Percentiles rank a stretch among this genome's conserved stretches.
Evolutionary conservation across 441 rosid genomes (phyloP).

Genomic region (Populus hybrid): DNA sequence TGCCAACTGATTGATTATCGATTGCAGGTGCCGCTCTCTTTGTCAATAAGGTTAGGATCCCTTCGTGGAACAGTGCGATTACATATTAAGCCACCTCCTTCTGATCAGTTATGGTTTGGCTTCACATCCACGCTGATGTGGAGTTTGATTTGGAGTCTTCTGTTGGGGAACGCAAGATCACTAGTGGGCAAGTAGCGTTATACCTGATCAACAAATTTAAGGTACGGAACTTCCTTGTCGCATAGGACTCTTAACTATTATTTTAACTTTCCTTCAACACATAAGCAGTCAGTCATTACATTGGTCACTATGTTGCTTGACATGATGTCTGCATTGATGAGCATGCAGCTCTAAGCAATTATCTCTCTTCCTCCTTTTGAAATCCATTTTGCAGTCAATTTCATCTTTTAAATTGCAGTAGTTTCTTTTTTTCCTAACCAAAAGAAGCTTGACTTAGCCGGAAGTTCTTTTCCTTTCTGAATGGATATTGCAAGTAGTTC

Average conservation of each 20-base stretch:
- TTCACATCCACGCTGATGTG: slow-evolving; percentile 83
- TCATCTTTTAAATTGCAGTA: neutral
- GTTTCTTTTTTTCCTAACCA: neutral
- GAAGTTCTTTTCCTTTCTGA: neutral
- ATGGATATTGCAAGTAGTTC: neutral
- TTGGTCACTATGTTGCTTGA: neutral
- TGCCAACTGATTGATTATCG: neutral
- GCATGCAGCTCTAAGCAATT: neutral
- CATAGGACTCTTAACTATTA: neutral
- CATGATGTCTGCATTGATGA: neutral
- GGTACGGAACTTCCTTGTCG: slow-evolving; percentile 40
- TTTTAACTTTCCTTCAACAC: neutral
- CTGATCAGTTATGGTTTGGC: slow-evolving; percentile 91
- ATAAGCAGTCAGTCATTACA: neutral
- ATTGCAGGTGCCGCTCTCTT: slow-evolving; percentile 75
- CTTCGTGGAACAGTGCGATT: slow-evolving; percentile 80
- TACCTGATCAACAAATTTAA: slow-evolving; percentile 77
- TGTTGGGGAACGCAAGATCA: slow-evolving; percentile 88
- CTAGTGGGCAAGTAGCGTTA: slow-evolving; percentile 60
- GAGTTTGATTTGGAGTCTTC: slow-evolving; percentile 73
- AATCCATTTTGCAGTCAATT: neutral
- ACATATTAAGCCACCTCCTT: slow-evolving; percentile 90
- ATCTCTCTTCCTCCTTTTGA: neutral
- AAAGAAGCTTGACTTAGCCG: neutral
- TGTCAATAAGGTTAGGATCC: slow-evolving; percentile 74